These are phyloP conservation scores for Sordariomycetes sp. DNA, from an alignment of 2,329 filamentous ascomycete species.

Conservation along the genomic window DNA sequence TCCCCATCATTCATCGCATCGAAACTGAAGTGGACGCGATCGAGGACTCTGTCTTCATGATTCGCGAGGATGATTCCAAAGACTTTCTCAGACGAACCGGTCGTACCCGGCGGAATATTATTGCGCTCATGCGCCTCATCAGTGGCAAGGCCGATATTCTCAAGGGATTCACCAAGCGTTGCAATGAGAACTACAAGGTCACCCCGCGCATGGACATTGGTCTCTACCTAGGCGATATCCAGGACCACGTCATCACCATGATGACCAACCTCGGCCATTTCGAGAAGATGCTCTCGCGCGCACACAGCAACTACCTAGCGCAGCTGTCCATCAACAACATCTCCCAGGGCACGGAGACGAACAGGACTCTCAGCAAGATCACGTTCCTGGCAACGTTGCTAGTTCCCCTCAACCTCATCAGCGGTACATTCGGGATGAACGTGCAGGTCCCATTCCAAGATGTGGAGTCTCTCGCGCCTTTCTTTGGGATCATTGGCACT, in stretches of 20 bases:
- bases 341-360: constrained; percentile 76
- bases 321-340: constrained; percentile 90
- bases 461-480: constrained; percentile 40
- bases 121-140: constrained; percentile 83
- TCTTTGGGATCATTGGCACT: constrained; percentile 38
- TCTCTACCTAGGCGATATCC: constrained; percentile 92
- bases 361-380: constrained; percentile 86
- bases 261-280: constrained; percentile 93
- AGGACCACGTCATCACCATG: constrained; percentile 99
- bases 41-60: constrained; percentile 90
- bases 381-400: constrained; percentile 89
- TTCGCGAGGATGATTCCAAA: constrained; percentile 80
- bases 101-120: constrained; percentile 84
- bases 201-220: constrained; percentile 95
- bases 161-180: constrained; percentile 94
- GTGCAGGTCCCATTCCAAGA: constrained; percentile 57
- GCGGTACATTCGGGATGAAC: constrained; percentile 83
- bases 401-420: constrained; percentile 91
- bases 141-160: constrained; percentile 98
- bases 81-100: constrained; percentile 82
- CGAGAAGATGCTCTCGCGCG: constrained; percentile 91
- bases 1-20: constrained; percentile 76
- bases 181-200: constrained; percentile 93
- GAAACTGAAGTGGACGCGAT: constrained; percentile 86
- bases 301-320: constrained; percentile 92